phyloP scores from a whole-genome alignment of 2,329 filamentous ascomycete species.

The Claviceps quebecensis region DNA sequence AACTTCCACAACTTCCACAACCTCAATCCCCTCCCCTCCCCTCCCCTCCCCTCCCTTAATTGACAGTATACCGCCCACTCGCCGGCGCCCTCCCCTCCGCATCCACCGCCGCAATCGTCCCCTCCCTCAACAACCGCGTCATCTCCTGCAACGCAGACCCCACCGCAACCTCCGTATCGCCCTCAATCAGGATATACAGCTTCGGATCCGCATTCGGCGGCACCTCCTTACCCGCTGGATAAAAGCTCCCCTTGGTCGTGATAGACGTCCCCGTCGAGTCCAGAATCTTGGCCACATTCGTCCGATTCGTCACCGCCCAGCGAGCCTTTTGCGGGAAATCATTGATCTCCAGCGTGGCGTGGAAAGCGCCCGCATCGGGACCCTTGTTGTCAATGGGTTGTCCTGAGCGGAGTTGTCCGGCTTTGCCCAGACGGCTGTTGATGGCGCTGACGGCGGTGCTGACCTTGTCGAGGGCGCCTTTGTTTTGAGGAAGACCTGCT shows the following conservation, averaged over 20 bases:
- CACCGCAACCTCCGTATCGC: conserved; percentile 87
- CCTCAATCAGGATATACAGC: conserved; percentile 93
- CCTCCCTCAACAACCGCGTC: conserved; percentile 76
- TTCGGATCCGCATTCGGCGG: conserved; percentile 68
- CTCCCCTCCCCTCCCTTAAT: conserved; percentile 30
- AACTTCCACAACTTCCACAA: too few relatives aligned
- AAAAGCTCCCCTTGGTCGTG: conserved; percentile 92
- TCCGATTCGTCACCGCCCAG: conserved; percentile 97
- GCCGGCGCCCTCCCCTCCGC: conserved; percentile 68
- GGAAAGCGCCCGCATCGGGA: conserved; percentile 89
- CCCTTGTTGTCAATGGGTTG: conserved; percentile 98
- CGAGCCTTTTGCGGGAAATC: conserved; percentile 97
- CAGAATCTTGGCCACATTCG: conserved; percentile 95
- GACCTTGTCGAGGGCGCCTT: conserved; percentile 70
- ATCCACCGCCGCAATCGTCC: conserved; percentile 77
- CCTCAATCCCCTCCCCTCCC: too few relatives aligned
- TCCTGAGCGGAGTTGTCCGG: conserved; percentile 77
- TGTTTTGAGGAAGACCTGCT: conserved; percentile 35
- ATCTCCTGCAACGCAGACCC: conserved; percentile 83
- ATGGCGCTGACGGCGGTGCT: conserved; percentile 84
- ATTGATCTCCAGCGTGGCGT: conserved; percentile 96
- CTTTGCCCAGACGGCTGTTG: conserved; percentile 77
- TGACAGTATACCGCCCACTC: conserved; percentile 75
- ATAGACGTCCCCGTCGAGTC: conserved; percentile 92
- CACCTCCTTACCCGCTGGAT: conserved; percentile 68